Percentiles rank a stretch among this genome's conserved stretches.
These are phyloP conservation scores for Parsonsia alboflavescens DNA, from an alignment of 257 asterid species.

Conservation along the genomic window DNA sequence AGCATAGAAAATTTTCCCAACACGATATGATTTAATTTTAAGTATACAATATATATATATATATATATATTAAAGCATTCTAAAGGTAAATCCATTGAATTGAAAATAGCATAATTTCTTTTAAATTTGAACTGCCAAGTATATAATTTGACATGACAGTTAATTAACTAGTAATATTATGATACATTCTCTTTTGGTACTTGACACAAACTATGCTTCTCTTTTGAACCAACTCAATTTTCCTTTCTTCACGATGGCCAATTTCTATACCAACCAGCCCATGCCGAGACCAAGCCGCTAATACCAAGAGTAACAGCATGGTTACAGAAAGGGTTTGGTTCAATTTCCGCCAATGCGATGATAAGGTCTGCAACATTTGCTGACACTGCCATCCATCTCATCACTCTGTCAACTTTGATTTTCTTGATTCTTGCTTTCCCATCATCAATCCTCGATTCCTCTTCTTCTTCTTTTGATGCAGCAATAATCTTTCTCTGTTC, in stretches of 20 bases:
- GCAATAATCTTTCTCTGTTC: constrained; percentile 36
- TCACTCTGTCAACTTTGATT: constrained; percentile 67
- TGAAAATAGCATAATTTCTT: no score
- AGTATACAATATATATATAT: no score
- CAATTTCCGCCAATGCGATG: constrained; percentile 78
- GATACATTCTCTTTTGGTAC: not conserved
- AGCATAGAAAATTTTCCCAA: no score
- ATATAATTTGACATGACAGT: no score
- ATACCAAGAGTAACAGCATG: constrained; percentile 79
- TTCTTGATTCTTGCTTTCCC: constrained; percentile 27
- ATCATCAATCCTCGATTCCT: constrained; percentile 20
- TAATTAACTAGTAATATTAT: no score
- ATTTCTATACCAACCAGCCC: constrained; percentile 99
- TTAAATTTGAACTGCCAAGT: no score
- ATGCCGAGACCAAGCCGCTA: constrained; percentile 91
- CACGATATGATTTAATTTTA: no score
- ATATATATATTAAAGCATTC: no score
- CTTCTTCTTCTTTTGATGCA: constrained; percentile 22
- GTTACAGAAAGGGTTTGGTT: constrained; percentile 85
- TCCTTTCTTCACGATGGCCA: constrained; percentile 55
- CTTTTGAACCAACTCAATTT: not conserved
- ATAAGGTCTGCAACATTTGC: constrained; percentile 84
- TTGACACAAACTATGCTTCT: no score
- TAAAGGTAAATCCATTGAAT: no score
- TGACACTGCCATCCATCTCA: constrained; percentile 86